Evolutionary conservation across 148 eudicot genomes (phyloP).

Genomic region (Drosera capensis): DNA sequence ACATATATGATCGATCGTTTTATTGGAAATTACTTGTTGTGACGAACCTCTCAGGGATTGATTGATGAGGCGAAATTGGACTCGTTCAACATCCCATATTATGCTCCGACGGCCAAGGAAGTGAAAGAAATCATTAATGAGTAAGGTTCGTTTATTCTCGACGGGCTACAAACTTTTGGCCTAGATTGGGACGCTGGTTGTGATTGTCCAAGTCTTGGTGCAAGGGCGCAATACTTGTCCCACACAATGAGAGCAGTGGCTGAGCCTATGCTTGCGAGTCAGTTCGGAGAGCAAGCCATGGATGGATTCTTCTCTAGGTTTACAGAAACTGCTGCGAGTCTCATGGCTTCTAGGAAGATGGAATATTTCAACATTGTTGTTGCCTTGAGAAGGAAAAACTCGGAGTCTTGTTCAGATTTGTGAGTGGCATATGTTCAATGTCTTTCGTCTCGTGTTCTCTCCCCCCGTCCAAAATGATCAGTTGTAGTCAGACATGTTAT

Average conservation of each 20-base stretch:
- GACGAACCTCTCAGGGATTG: neutral
- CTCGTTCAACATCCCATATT: neutral
- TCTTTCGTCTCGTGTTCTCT: no score
- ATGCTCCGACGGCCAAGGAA: neutral
- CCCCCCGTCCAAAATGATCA: no score
- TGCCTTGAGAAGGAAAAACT: no score
- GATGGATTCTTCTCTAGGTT: slow-evolving; percentile 1
- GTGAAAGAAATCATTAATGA: neutral
- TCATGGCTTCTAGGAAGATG: no score
- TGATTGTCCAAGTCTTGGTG: neutral
- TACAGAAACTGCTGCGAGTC: no score
- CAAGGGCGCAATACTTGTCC: neutral
- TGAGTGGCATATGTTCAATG: no score
- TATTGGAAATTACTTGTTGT: neutral
- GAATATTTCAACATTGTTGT: no score
- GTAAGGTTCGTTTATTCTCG: neutral
- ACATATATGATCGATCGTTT: neutral
- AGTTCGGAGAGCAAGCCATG: neutral
- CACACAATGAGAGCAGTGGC: neutral
- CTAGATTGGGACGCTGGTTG: neutral
- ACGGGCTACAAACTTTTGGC: neutral
- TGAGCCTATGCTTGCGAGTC: neutral
- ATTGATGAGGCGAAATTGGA: neutral
- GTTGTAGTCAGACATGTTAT: no score
- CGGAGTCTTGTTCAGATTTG: no score